phyloP scores from a whole-genome alignment of 352 stramenopile genomes.

The Globisporangium alternatum region DNA sequence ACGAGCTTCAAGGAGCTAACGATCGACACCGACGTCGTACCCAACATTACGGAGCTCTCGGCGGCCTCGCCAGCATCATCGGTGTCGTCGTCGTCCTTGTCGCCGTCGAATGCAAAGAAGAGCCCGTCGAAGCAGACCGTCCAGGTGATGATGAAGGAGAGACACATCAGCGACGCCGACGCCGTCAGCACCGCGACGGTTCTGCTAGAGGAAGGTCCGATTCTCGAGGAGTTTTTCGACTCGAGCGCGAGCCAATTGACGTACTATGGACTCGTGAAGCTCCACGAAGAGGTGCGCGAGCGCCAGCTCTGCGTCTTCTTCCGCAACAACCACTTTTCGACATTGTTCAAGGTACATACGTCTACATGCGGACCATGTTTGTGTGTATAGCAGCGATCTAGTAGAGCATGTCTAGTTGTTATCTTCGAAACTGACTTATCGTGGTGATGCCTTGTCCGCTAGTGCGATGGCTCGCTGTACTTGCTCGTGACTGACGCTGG shows the following conservation, averaged over 20 bases:
- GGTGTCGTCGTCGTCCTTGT: conserved; percentile 22
- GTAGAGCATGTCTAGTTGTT: neutral
- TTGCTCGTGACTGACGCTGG: conserved; percentile 96
- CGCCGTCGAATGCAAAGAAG: conserved; percentile 28
- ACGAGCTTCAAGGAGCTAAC: conserved; percentile 32
- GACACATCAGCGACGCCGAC: conserved; percentile 66
- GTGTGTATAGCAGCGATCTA: neutral
- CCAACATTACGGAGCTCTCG: neutral
- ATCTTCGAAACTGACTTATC: neutral
- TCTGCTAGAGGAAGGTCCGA: conserved; percentile 69
- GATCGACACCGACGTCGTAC: conserved; percentile 37
- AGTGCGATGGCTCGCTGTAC: conserved; percentile 92
- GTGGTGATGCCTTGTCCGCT: neutral
- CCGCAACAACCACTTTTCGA: conserved; percentile 99
- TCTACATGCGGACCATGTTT: neutral
- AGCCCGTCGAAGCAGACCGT: conserved; percentile 72
- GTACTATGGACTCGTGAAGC: conserved; percentile 90
- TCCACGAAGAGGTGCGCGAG: conserved; percentile 91
- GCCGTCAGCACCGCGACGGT: conserved; percentile 52
- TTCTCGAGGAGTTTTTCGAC: conserved; percentile 91
- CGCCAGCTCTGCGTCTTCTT: conserved; percentile 96
- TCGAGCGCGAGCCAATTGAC: conserved; percentile 92
- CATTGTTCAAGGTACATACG: conserved; percentile 88
- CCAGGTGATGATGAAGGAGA: conserved; percentile 72
- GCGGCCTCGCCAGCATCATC: conserved; percentile 14